Evolutionary conservation across 768 basidiomycete species (phyloP), one percentile per base, ranked within the genome.

Genomic region (Boletus reticulatus): DNA sequence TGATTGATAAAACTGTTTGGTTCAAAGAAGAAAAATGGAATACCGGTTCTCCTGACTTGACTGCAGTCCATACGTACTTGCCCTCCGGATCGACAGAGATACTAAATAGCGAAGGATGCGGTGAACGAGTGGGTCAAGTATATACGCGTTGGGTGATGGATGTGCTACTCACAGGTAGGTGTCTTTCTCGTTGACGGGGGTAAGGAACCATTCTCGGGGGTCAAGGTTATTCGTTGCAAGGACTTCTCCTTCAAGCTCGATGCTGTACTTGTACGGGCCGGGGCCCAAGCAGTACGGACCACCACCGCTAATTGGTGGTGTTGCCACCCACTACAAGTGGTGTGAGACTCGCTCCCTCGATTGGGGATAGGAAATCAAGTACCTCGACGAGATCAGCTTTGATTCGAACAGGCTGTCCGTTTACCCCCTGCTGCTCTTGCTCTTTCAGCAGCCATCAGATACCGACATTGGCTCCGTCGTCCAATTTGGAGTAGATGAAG

Each of bases 361-460:
- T 14, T 17, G 1, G 19, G 44, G 2, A 32, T 6, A 19, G 16
- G 43, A 46, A 32, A 20, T 10, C 0, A 17, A 32, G 5, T 46
- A 58, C 57, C 32, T 48, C n/a, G 43, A 49, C 19, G 10, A 49
- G 43, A 17, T 57, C 53, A n/a, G 20, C 48, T 5, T 2, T n/a
- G 10, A 57, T 43, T 12, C 29, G 31, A 41, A 57, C 56, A 17
- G 43, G 31, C 43, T 55, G 53, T 4, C n/a, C 13, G 31, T 36
- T 36, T 2, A 14, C 12, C 27, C 27, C 27, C 9, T 29, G 27
- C 27, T 29, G 27, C 27, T 29, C 27, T 29, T 29, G 27, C 27
- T 29, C 27, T 29, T 29, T 29, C 8, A 29, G 27, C 27, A 29
- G 9, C 27, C 27, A 29, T 8, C 27, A 29, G 27, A 29, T 29